Base-by-base conservation (phyloP, 352 stramenopile species). In the Pythium sp. region DNA sequence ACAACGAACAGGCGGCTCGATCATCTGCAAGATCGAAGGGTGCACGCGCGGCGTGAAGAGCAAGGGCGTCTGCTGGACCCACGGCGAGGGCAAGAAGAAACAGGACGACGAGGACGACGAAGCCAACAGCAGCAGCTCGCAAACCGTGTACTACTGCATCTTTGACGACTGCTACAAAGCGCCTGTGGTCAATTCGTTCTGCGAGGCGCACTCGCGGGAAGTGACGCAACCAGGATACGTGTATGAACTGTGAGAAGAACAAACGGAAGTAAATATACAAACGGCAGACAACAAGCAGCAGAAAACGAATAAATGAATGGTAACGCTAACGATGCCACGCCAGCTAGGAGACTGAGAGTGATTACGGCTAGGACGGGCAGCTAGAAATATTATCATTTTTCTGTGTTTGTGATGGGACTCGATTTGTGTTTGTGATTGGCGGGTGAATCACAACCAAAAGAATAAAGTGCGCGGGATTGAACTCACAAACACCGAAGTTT, bases 41-140 rank as follows among this genome's bases (percentile, higher is more conserved):
- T 79, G 72, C 26, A 67, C 34, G 22, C 59, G 65, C 5, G 69
- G 72, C 12, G 72, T 65, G 32, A 79, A 79, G 57, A 60, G 67
- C 20, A 72, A 71, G 20, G 72, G 72, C 4, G 53, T 76, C 1
- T 79, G 72, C 60, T 79, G 55, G 62, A 41, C 62, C 7, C 51
- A 68, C 34, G 26, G 59, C n/a, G 38, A 53, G 11, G 59, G 59
- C 38, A 65, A 65, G 38, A 65, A 65, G n/a, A 53, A 54, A 6
- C 24, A 62, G 30, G 18, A 62, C 22, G 60, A 8, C 47, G 46
- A 49, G 26, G 26, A 34, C 58, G 36, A 54, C 15, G 18, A n/a
- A 26, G 15, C 30, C 56, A 49, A n/a, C 6, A 24, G 9, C 30
- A 49, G 28, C 9, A 24, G n/a, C 5, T 38, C 24, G 11, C n/a